Evolutionary conservation across 495 filamentous ascomycete species (phyloP).

Genomic region (Penicillium longicatenatum): DNA sequence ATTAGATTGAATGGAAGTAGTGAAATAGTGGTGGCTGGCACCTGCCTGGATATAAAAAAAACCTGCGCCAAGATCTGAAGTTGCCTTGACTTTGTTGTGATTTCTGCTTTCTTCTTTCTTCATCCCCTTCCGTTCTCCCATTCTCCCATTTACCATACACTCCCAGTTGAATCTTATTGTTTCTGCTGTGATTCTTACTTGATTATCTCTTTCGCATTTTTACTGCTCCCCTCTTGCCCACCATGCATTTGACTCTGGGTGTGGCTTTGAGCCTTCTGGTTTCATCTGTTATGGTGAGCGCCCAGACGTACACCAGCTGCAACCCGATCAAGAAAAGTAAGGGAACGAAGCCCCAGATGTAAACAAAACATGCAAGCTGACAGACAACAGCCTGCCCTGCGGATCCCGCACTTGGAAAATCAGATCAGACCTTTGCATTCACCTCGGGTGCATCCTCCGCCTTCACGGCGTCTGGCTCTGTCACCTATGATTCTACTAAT

Average conservation of each 20-base stretch:
- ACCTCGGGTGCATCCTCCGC: slow-evolving; percentile 65
- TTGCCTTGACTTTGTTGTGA: not conserved
- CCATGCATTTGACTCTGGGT: slow-evolving; percentile 34
- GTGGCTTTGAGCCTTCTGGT: slow-evolving; percentile 32
- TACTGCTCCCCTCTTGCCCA: slow-evolving; percentile 8
- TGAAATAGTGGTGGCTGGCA: slow-evolving; percentile 16
- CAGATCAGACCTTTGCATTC: slow-evolving; percentile 75
- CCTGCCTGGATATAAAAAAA: slow-evolving; percentile 5
- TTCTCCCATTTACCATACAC: not conserved
- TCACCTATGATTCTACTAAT: slow-evolving; percentile 65
- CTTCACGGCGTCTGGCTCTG: slow-evolving; percentile 67
- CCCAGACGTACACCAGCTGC: slow-evolving; percentile 76
- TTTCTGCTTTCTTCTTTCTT: slow-evolving; percentile 3
- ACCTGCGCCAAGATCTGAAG: slow-evolving; percentile 1
- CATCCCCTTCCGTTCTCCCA: not conserved
- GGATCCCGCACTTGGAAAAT: slow-evolving; percentile 78
- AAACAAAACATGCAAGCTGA: slow-evolving; percentile 22
- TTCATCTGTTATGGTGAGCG: slow-evolving; percentile 47
- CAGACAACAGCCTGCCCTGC: slow-evolving; percentile 61
- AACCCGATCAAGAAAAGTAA: slow-evolving; percentile 70
- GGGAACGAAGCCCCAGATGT: slow-evolving; percentile 21
- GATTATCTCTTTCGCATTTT: not conserved
- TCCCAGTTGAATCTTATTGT: not conserved
- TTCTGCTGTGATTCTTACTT: not conserved
- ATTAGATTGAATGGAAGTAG: not conserved